phyloP scores from a whole-genome alignment of 805 yeast species.

The Pichia nakasei region DNA sequence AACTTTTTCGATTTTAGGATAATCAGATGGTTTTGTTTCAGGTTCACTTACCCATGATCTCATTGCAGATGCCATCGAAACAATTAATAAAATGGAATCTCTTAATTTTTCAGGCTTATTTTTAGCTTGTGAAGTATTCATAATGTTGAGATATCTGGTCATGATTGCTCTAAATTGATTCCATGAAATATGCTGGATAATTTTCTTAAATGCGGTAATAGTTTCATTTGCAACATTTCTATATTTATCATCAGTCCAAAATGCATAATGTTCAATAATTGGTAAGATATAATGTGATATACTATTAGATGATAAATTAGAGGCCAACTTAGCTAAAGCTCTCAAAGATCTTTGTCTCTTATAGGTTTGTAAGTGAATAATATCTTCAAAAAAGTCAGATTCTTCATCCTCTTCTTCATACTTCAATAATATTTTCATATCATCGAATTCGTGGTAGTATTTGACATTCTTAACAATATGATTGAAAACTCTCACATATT shows the following conservation, averaged over 20 bases:
- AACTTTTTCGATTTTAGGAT: conserved; percentile 30
- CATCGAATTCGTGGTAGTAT: conserved; percentile 42
- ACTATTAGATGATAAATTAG: conserved; percentile 42
- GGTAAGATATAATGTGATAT: conserved; percentile 80
- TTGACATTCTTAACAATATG: conserved; percentile 46
- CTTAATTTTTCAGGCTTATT: conserved; percentile 38
- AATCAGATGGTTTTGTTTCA: conserved; percentile 22
- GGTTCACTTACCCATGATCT: conserved; percentile 10
- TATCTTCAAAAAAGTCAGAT: conserved; percentile 51
- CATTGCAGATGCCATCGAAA: conserved; percentile 43
- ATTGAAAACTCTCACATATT: conserved; percentile 57
- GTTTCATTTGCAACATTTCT: conserved; percentile 62
- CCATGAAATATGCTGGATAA: conserved; percentile 59
- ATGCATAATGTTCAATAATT: conserved; percentile 71
- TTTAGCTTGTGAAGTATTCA: conserved; percentile 15
- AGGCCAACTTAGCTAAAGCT: conserved; percentile 41
- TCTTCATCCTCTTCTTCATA: conserved; percentile 70
- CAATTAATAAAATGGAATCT: conserved; percentile 50
- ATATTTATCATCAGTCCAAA: conserved; percentile 46
- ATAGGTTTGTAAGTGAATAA: conserved; percentile 76
- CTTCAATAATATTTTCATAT: conserved; percentile 54
- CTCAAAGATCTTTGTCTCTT: conserved; percentile 80
- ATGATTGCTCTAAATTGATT: conserved; percentile 71
- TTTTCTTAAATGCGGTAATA: conserved; percentile 46
- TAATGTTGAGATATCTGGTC: conserved; percentile 46